Evolutionary conservation across 108 stramenopile genomes (phyloP).

Genomic region (Poteriospumella lacustris): DNA sequence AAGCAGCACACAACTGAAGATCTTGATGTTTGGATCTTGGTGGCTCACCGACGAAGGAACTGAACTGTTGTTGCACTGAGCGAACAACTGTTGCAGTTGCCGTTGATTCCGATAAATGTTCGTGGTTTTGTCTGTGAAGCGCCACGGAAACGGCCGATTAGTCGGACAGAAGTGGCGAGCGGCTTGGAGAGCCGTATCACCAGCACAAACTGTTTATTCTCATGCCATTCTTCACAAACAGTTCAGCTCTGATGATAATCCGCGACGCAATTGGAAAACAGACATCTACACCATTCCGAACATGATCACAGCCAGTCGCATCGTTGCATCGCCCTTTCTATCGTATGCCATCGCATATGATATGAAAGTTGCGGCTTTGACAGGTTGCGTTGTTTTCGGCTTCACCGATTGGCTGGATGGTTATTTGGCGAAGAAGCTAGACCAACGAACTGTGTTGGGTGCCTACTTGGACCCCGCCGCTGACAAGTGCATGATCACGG

Average conservation of each 20-base stretch:
- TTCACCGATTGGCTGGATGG: slow-evolving; percentile 29
- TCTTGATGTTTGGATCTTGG: no score
- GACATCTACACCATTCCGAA: slow-evolving; percentile 7
- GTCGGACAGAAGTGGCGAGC: neutral
- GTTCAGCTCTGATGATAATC: neutral
- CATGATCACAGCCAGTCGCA: neutral
- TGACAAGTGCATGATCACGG: slow-evolving; percentile 5
- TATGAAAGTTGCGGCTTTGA: slow-evolving; percentile 13
- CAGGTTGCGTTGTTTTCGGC: neutral
- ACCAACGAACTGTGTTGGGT: slow-evolving; percentile 1
- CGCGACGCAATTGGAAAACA: neutral
- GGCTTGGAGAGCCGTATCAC: neutral
- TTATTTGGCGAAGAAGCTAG: neutral
- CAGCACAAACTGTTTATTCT: neutral
- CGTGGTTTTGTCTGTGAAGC: neutral
- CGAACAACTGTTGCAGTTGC: no score
- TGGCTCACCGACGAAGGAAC: no score
- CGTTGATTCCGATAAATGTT: neutral
- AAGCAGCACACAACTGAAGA: no score
- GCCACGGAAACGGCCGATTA: neutral
- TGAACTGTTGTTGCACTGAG: no score
- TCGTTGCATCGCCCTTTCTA: neutral
- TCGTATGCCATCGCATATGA: neutral
- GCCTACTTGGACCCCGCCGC: slow-evolving; percentile 13
- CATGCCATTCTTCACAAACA: neutral